Conservation (phyloP, 768 basidiomycete species). For the Neoboletus magnificus region DNA sequence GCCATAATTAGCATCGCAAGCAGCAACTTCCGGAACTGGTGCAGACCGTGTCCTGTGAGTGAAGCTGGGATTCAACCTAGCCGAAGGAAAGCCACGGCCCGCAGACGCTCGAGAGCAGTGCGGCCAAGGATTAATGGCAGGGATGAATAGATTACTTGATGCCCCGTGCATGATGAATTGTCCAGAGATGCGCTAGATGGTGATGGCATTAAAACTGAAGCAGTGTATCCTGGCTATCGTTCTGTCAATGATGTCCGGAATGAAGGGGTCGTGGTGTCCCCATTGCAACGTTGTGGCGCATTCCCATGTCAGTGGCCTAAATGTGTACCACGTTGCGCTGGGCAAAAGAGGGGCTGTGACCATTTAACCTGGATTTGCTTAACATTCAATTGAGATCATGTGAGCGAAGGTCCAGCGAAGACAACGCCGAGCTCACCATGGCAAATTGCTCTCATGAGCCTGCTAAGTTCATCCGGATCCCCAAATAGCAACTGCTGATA, state of each 20-base stretch:
- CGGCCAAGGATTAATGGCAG: slow-evolving; percentile 10
- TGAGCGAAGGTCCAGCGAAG: slow-evolving; percentile 16
- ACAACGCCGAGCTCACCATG: slow-evolving; percentile 14
- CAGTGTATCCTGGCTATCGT: slow-evolving; percentile 1
- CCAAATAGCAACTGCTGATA: slow-evolving; percentile 14
- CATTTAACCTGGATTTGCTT: slow-evolving; percentile 10
- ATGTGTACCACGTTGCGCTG: slow-evolving; percentile 16
- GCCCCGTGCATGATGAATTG: slow-evolving; percentile 12
- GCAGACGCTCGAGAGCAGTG: slow-evolving; percentile 16
- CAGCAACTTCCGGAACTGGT: slow-evolving; percentile 17
- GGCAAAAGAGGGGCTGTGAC: slow-evolving; percentile 18
- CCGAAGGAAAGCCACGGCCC: slow-evolving; percentile 24
- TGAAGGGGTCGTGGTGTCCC: slow-evolving; percentile 13
- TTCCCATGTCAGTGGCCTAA: slow-evolving; percentile 24
- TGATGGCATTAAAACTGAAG: slow-evolving; percentile 15
- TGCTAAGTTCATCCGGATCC: not conserved
- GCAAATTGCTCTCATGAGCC: slow-evolving; percentile 15
- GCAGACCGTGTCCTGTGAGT: slow-evolving; percentile 15
- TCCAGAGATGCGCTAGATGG: slow-evolving; percentile 1
- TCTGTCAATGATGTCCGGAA: slow-evolving; percentile 8
- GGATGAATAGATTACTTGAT: slow-evolving; percentile 13
- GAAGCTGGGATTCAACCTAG: slow-evolving; percentile 20
- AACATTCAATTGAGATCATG: slow-evolving; percentile 8
- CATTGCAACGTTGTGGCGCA: slow-evolving; percentile 14
- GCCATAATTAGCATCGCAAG: slow-evolving; percentile 22